Base-by-base conservation (phyloP, 2,329 filamentous ascomycete genomes). In the Exophiala calicioides region DNA sequence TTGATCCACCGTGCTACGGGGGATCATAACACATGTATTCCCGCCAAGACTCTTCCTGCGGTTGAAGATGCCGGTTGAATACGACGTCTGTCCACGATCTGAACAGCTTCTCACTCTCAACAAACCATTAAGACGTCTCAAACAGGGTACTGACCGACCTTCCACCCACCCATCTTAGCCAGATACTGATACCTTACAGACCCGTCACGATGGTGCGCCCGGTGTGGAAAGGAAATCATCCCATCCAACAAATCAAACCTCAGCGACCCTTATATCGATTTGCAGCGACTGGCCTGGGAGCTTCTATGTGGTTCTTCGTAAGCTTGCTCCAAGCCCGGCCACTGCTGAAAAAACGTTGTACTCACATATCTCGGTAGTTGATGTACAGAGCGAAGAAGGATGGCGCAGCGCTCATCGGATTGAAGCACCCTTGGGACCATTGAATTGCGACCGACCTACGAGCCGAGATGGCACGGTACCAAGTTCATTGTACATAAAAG, bases 261-360 rank as follows among this genome's bases (percentile, higher is more conserved):
- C 78, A 72, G 37, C 76, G 80, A 53, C 82, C 81, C 34, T 65
- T 95, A 58, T 95, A 97, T 76, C 82, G 88, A 66, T 86, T 91
- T 69, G 80, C 84, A 48, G 91, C 88, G 35, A 96, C 89, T 33
- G 88, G 85, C 53, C 78, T 98, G 55, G 88, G 90, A 60, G 93
- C 93, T 44, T 88, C 86, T 73, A 98, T 97, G 93, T 98, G 93
- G 93, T 97, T 98, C 74, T 98, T 93, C 70, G 90, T 97, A 81
- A 65, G 86, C 45, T 50, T n/a, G n/a, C 36, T 48, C 34, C 18
- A 46, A 12, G 9, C 7, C 19, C 20, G 18, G 18, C 34, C 34
- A 21, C 5, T 4, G 18, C 33, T 13, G 13, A 12, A 23, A 4
- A 16, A 3, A 6, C 8, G 9, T 26, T 8, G 16, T 8, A 38